A percentile compares a stretch with the other conserved stretches of the same genome.
Conservation (phyloP, 2,329 filamentous ascomycete species). For the Sclerotinia borealis region DNA sequence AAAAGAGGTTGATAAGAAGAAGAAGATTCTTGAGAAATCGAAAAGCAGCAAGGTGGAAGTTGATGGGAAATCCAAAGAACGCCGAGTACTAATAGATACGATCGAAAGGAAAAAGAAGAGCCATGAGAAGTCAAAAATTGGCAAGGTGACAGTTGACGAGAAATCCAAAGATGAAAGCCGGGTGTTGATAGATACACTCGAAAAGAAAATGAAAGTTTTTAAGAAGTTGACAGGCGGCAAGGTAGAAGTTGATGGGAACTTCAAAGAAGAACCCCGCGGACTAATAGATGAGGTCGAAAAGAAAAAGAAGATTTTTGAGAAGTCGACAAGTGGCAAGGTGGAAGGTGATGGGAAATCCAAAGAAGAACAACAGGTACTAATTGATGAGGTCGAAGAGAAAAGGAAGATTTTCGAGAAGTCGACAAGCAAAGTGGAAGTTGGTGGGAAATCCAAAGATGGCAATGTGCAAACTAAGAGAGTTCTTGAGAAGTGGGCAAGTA, state of each 20-base stretch:
- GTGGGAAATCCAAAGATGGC: not conserved
- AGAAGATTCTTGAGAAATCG: not conserved
- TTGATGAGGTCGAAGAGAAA: not conserved
- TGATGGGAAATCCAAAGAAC: not conserved
- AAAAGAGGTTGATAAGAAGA: not conserved
- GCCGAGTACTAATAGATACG: not conserved
- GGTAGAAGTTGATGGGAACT: not conserved
- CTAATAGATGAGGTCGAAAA: not conserved
- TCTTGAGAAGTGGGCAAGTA: not conserved
- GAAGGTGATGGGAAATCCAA: not conserved
- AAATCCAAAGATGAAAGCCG: not conserved
- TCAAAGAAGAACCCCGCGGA: not conserved
- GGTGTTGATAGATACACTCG: not conserved
- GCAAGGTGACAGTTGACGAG: not conserved
- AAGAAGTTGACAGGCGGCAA: not conserved
- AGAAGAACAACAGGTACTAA: not conserved
- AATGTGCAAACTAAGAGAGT: too few relatives aligned
- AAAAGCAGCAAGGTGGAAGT: not conserved
- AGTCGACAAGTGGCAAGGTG: not conserved
- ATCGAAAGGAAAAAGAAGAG: not conserved
- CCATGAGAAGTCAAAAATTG: not conserved
- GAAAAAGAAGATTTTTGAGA: not conserved
- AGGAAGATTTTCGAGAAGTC: too few relatives aligned
- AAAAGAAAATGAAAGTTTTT: not conserved
- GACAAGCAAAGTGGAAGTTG: not conserved